phyloP scores from a whole-genome alignment of 2,329 filamentous ascomycete species.

The Clonostachys solani region DNA sequence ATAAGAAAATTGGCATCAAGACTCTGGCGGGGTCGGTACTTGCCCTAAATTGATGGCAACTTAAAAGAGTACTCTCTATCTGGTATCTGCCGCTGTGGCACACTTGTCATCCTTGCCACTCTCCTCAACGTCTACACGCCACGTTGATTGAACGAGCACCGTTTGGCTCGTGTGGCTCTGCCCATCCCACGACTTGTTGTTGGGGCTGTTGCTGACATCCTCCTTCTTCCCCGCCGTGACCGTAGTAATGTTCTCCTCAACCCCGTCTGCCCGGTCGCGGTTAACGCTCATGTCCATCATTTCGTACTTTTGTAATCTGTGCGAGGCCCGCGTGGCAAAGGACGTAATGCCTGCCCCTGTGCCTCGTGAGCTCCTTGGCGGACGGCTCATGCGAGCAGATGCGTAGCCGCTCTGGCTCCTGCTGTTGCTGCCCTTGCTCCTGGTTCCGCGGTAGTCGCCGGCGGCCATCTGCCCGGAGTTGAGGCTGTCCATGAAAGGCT shows the following conservation, averaged over 20 bases:
- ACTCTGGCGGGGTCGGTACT: too few species aligned
- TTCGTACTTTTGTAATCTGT: constrained; percentile 9
- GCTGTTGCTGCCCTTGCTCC: constrained; percentile 15
- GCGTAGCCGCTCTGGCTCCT: constrained; percentile 4
- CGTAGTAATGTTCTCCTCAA: neutral
- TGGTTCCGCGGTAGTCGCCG: constrained; percentile 17
- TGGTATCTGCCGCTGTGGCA: too few species aligned
- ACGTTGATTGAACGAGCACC: constrained; percentile 19
- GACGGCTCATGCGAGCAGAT: constrained; percentile 5
- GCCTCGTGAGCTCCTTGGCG: neutral
- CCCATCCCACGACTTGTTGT: constrained; percentile 9
- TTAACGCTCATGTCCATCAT: constrained; percentile 5
- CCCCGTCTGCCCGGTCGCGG: too few species aligned
- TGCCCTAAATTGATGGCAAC: too few species aligned
- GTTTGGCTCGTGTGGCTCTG: constrained; percentile 15
- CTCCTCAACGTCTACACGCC: constrained; percentile 17
- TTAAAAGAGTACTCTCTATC: too few species aligned
- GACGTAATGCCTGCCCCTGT: neutral
- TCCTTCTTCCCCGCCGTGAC: constrained; percentile 5
- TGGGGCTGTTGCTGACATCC: constrained; percentile 2
- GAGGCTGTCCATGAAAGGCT: constrained; percentile 19
- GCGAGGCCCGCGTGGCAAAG: constrained; percentile 6
- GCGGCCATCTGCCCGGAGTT: constrained; percentile 19
- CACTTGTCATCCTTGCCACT: neutral
- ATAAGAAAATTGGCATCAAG: too few species aligned